Conservation (phyloP, 108 stramenopile species). For the Epithemia pelagica region DNA sequence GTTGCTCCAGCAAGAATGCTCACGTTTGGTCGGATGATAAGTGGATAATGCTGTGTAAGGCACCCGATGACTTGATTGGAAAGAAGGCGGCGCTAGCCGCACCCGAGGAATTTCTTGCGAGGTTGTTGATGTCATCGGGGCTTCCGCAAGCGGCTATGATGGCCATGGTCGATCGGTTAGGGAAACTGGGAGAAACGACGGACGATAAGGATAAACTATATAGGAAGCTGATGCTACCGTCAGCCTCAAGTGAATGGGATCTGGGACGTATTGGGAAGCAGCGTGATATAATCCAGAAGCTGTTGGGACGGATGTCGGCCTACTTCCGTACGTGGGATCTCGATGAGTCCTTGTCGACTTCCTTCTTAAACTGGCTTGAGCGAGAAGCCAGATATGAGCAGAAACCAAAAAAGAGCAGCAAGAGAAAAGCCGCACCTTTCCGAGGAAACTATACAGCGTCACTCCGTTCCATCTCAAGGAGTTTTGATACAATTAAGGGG, state of each 20-base stretch:
- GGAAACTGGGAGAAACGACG: slow-evolving; percentile 41
- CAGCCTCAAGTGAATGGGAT: slow-evolving; percentile 64
- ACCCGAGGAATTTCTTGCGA: slow-evolving; percentile 53
- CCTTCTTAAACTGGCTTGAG: slow-evolving; percentile 46
- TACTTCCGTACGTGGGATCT: slow-evolving; percentile 36
- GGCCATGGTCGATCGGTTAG: slow-evolving; percentile 62
- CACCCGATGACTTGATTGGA: slow-evolving; percentile 50
- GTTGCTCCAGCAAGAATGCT: slow-evolving; percentile 12
- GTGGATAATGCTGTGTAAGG: slow-evolving; percentile 71
- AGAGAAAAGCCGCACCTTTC: not conserved
- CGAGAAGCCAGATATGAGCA: not conserved
- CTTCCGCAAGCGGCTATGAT: slow-evolving; percentile 46
- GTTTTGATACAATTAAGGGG: not conserved
- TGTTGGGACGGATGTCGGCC: slow-evolving; percentile 56
- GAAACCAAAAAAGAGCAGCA: not conserved
- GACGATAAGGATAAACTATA: slow-evolving; percentile 29
- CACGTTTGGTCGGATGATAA: not conserved
- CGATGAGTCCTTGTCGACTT: slow-evolving; percentile 3
- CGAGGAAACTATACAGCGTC: not conserved
- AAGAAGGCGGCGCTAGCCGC: slow-evolving; percentile 53
- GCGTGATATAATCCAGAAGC: slow-evolving; percentile 32
- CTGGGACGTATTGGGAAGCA: slow-evolving; percentile 39
- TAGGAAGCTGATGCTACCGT: slow-evolving; percentile 39
- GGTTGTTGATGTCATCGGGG: slow-evolving; percentile 72
- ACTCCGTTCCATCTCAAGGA: not conserved